Conservation (phyloP, 73 alveolate genomes). For the Tetrahymena elliotti region DNA sequence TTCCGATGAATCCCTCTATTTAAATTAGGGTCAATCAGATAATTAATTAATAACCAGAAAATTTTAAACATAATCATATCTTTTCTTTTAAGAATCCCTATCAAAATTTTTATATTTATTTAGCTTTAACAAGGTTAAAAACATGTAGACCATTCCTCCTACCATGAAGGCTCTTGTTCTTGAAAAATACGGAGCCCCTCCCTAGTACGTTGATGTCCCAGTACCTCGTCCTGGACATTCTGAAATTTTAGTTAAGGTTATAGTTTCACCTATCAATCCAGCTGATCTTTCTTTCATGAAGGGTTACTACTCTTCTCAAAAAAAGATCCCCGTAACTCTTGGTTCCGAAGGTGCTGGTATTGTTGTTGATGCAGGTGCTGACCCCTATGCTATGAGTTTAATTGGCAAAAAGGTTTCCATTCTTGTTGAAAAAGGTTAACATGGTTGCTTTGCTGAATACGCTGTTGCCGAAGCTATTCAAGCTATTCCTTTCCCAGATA, state of each 20-base stretch:
- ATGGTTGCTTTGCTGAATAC: neutral
- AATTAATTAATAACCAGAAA: neutral
- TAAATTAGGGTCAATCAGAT: neutral
- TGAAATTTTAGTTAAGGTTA: neutral
- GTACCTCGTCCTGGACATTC: neutral
- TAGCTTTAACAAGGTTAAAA: neutral
- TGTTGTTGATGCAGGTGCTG: constrained; percentile 22
- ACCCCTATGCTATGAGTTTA: constrained; percentile 44
- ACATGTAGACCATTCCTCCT: neutral
- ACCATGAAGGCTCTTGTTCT: neutral
- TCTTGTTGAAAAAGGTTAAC: neutral
- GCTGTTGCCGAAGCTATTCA: neutral
- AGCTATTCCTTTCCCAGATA: constrained; percentile 2
- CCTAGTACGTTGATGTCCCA: neutral
- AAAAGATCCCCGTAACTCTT: neutral
- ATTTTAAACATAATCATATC: neutral
- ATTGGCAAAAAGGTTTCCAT: constrained; percentile 36
- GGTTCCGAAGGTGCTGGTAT: constrained; percentile 60
- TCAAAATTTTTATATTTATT: no score
- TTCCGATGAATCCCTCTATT: neutral
- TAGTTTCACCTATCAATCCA: neutral
- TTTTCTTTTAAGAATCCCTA: neutral
- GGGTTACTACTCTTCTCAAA: neutral
- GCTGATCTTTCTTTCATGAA: neutral
- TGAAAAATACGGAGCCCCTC: neutral